Conservation (phyloP, 768 basidiomycete species). For the Pluteus cervinus region DNA sequence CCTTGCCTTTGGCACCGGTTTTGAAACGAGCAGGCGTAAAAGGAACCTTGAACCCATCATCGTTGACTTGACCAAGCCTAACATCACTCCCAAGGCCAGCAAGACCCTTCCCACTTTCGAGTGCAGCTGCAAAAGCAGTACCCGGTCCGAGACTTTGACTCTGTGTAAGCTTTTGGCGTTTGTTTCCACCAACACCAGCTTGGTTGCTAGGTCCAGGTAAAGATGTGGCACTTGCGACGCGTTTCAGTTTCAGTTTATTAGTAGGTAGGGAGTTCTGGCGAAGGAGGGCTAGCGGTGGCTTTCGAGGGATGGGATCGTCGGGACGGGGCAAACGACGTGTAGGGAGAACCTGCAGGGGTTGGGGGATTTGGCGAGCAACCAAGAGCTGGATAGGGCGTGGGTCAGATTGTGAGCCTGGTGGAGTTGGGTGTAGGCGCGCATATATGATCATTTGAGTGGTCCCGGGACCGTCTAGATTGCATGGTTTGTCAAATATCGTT, state of each 20-base stretch:
- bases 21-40: slow-evolving; percentile 34
- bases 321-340: slow-evolving; percentile 48
- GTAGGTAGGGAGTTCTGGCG: slow-evolving; percentile 12
- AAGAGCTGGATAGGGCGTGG: slow-evolving; percentile 33
- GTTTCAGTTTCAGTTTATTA: slow-evolving; percentile 15
- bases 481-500: background rate
- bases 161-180: slow-evolving; percentile 30
- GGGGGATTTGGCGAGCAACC: slow-evolving; percentile 53
- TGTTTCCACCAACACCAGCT: slow-evolving; percentile 16
- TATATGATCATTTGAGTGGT: slow-evolving; percentile 61
- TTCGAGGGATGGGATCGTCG: slow-evolving; percentile 75
- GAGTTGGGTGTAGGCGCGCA: slow-evolving; percentile 20
- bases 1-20: slow-evolving; percentile 12
- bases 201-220: no score
- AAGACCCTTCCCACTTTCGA: slow-evolving; percentile 13
- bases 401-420: slow-evolving; percentile 18
- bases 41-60: slow-evolving; percentile 45
- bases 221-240: slow-evolving; percentile 26
- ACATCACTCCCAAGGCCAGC: slow-evolving; percentile 34
- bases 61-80: slow-evolving; percentile 20
- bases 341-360: slow-evolving; percentile 24
- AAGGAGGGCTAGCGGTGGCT: slow-evolving; percentile 43
- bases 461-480: slow-evolving; percentile 52
- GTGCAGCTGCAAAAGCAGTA: no score
- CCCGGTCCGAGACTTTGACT: no score